phyloP scores from a whole-genome alignment of 805 yeast genomes.

The Ogataea zsoltii region DNA sequence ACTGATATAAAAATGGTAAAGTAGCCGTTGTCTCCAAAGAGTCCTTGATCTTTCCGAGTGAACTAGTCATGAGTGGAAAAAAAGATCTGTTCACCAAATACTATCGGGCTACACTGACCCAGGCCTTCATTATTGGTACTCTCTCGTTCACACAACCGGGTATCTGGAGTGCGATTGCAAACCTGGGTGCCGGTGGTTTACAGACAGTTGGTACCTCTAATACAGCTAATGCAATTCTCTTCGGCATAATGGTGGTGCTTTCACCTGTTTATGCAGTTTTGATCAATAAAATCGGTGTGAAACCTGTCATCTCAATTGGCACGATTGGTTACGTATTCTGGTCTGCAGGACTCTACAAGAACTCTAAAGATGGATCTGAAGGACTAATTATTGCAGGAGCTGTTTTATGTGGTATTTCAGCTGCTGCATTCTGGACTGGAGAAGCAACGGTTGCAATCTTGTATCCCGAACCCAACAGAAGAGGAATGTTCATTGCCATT shows the following conservation, averaged over 20 bases:
- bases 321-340: slow-evolving; percentile 28
- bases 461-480: slow-evolving; percentile 24
- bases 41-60: too few species aligned
- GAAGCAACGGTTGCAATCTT: slow-evolving; percentile 31
- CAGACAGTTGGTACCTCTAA: slow-evolving; percentile 10
- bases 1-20: too few species aligned
- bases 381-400: slow-evolving; percentile 29
- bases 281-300: slow-evolving; percentile 26
- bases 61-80: too few species aligned
- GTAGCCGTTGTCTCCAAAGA: too few species aligned
- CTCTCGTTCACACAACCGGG: slow-evolving; percentile 17
- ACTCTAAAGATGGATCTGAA: slow-evolving; percentile 29
- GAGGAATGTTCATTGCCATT: slow-evolving; percentile 31
- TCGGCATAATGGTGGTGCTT: slow-evolving; percentile 25
- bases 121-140: slow-evolving; percentile 15
- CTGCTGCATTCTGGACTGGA: slow-evolving; percentile 30
- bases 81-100: background rate
- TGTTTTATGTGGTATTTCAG: slow-evolving; percentile 25
- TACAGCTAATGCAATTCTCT: slow-evolving; percentile 9
- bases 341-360: slow-evolving; percentile 31
- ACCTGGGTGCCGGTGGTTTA: slow-evolving; percentile 17
- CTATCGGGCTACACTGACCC: slow-evolving; percentile 10
- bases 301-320: slow-evolving; percentile 21
- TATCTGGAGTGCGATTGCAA: slow-evolving; percentile 10
- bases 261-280: slow-evolving; percentile 25